Base-by-base conservation (phyloP, 257 asterid species). In the Solanum okadae region DNA sequence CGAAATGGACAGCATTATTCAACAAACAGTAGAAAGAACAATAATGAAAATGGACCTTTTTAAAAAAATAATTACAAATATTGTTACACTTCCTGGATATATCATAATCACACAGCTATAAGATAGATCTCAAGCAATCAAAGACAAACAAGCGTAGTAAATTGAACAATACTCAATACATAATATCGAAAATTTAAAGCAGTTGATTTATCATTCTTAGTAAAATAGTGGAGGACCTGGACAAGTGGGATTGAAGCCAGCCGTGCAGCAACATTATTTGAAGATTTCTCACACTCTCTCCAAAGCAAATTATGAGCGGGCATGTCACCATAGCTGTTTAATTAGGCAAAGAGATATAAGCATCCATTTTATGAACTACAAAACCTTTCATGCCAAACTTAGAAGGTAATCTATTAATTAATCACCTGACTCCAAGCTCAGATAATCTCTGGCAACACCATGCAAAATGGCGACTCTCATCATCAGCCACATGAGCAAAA, bases 401-500 rank as follows among this genome's bases (percentile, higher is more conserved):
- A 49, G 84, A 63, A 88, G 68, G 86, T 46, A 63, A n/a, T 65
- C 67, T 49, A 87, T n/a, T 88, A 82, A 96, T 98, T 56, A 87
- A n/a, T 89, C 85, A 96, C 98, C 98, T 94, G 91, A 94, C 94
- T 67, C 98, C 99, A 86, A 97, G 99, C 92, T 97, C 99, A 15
- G 89, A 90, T 81, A 97, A 89, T 90, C 99, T 94, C 93, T 96
- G 99, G 4, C 94, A 93, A 91, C 99, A 97, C 99, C 98, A 97
- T 61, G 93, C 93, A 89, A 96, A 97, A 91, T 97, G 99, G 27
- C 98, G 96, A 86, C 99, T 96, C 89, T 97, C 99, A 77, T 97
- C 99, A 91, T 96, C 98, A 52, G 98, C 99, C 90, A 96, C 99
- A 83, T 88, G 98, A 86, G 98, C 98, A 93, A 97, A 97, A 91